Evolutionary conservation across 2,329 filamentous ascomycete species (phyloP).

Genomic region (Fusarium ambrosium): DNA sequence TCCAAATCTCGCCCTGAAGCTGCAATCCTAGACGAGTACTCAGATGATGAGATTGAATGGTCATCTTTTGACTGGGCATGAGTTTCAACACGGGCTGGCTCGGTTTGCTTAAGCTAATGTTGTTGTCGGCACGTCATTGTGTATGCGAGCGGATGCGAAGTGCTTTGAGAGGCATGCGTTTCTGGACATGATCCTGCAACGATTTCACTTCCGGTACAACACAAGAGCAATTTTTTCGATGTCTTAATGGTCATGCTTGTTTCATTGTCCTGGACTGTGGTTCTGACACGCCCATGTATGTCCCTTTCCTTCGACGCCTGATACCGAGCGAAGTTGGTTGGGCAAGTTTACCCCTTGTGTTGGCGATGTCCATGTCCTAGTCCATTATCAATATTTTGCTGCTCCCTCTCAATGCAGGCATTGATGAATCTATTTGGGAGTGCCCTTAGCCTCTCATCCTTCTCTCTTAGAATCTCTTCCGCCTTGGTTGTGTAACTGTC

Average conservation of each 20-base stretch:
- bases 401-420: neutral
- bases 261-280: neutral
- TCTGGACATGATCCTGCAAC: neutral
- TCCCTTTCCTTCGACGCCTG: neutral
- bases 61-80: neutral
- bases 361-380: slow-evolving; percentile 6
- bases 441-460: neutral
- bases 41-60: neutral
- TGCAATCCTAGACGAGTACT: neutral
- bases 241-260: neutral
- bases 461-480: neutral
- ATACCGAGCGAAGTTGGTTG: neutral
- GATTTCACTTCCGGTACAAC: neutral
- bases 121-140: neutral
- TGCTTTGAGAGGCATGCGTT: neutral
- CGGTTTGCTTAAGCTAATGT: neutral
- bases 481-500: neutral
- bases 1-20: neutral
- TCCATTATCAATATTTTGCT: neutral
- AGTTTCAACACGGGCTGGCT: neutral
- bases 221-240: neutral
- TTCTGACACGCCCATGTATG: neutral
- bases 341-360: neutral
- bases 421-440: slow-evolving; percentile 7
- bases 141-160: neutral